Evolutionary conservation across 805 yeast genomes (phyloP), one percentile per base, ranked within the genome.

Genomic region (Saccharomycopsis amapae): DNA sequence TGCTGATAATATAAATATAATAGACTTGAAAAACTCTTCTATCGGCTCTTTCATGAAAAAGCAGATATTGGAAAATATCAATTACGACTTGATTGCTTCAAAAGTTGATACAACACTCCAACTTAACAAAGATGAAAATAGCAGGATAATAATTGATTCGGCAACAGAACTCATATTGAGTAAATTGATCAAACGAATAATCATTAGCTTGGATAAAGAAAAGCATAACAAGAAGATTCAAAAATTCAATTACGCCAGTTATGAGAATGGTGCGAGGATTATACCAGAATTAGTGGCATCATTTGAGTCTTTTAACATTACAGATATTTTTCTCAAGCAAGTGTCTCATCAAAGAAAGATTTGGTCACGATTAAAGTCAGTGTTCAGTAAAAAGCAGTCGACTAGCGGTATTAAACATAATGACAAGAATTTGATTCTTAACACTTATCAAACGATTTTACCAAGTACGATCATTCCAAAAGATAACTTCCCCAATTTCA

Each of bases 251-350:
- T 51, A 41, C 33, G 54, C 52, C 15, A 24, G 28, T 20, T 51
- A 41, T 39, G 52, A 45, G 25, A 51, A 51, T 35, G 54, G 54
- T 3, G 54, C 54, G 17, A 34, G 51, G 15, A 40, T 51, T 31
- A 31, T 38, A 4, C 42, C 47, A 17, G 50, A 44, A 9, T 22
- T 42, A 3, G 51, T 48, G 3, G 26, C 45, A 2, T 15, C 50
- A 9, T 48, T 41, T 40, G 35, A 36, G 13, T 42, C 49, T 15
- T 51, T 51, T 38, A 51, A 51, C 32, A 45, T 45, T 18, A 32
- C 53, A 17, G 22, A 41, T 10, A n/a, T 49, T 10, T 42, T 38
- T 25, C 15, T 19, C 3, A 5, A 35, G 5, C 42, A 41, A 33
- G 23, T 45, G 13, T 5, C 9, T 13, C 17, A 31, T n/a, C 5